Evolutionary conservation across 2,329 filamentous ascomycete species (phyloP).

Genomic region (Exophiala viscosa): DNA sequence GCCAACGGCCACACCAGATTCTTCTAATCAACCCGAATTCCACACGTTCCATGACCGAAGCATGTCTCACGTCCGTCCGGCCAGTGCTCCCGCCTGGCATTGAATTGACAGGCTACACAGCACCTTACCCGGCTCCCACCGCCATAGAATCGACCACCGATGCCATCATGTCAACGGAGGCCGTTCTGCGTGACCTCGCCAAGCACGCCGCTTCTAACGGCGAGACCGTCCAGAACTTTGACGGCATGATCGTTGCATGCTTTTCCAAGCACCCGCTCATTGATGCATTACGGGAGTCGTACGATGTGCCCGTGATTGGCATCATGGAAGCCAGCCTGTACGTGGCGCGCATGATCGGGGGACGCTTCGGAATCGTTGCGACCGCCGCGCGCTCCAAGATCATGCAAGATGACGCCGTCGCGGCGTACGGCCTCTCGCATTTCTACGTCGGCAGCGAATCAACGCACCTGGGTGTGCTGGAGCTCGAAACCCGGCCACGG

Average conservation of each 20-base stretch:
- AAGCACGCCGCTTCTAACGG: slow-evolving; percentile 37
- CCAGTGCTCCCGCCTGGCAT: slow-evolving; percentile 47
- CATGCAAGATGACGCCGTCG: slow-evolving; percentile 40
- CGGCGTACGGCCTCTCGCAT: slow-evolving; percentile 40
- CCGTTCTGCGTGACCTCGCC: slow-evolving; percentile 45
- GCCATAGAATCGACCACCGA: slow-evolving; percentile 52
- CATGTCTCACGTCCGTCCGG: slow-evolving; percentile 44
- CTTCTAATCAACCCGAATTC: slow-evolving; percentile 50
- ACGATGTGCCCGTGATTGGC: slow-evolving; percentile 44
- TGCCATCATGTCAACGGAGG: slow-evolving; percentile 49
- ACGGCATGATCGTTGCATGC: slow-evolving; percentile 50
- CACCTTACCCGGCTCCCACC: slow-evolving; percentile 46
- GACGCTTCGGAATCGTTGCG: slow-evolving; percentile 45
- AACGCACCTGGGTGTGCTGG: slow-evolving; percentile 44
- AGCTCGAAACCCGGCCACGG: slow-evolving; percentile 39
- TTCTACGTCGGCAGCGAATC: slow-evolving; percentile 44
- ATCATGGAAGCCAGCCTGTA: slow-evolving; percentile 54
- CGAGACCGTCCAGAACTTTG: slow-evolving; percentile 36
- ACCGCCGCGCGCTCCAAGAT: slow-evolving; percentile 40
- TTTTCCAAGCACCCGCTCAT: slow-evolving; percentile 49
- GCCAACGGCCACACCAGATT: slow-evolving; percentile 31
- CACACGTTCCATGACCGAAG: slow-evolving; percentile 46
- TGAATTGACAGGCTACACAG: slow-evolving; percentile 49
- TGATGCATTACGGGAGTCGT: slow-evolving; percentile 46
- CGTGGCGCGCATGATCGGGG: slow-evolving; percentile 48